Conservation (phyloP, 108 stramenopile species). For the Cyclostephanos invisitatus region DNA sequence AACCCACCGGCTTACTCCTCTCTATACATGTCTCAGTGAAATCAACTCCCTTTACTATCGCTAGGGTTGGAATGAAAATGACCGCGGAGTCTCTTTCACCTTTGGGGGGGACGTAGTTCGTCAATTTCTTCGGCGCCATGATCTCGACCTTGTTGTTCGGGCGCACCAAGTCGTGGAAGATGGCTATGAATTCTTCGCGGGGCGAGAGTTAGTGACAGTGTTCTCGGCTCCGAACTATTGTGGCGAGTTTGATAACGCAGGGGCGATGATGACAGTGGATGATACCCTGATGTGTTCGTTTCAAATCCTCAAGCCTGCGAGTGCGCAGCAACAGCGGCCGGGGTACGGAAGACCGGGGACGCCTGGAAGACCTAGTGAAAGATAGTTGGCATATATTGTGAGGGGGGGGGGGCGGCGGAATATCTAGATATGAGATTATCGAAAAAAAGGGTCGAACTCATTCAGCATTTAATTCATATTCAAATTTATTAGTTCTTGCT, state of each 20-base stretch:
- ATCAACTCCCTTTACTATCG: neutral
- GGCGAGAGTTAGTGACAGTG: conserved; percentile 96
- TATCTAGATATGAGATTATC: neutral
- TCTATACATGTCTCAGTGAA: neutral
- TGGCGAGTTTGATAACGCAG: conserved; percentile 99
- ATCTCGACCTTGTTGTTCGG: conserved; percentile 97
- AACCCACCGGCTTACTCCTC: neutral
- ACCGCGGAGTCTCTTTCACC: conserved; percentile 99
- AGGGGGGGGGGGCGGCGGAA: conserved; percentile 1
- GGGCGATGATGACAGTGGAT: conserved; percentile 98
- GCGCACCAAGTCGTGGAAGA: conserved; percentile 99
- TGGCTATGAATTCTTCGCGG: conserved; percentile 99
- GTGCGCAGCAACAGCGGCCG: conserved; percentile 81
- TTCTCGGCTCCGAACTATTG: conserved; percentile 99
- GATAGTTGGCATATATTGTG: conserved; percentile 39
- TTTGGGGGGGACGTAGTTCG: conserved; percentile 99
- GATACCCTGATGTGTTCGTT: conserved; percentile 97
- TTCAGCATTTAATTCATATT: too few relatives aligned
- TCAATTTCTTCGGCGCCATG: conserved; percentile 96
- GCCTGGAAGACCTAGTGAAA: conserved; percentile 62
- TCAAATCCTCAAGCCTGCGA: conserved; percentile 93
- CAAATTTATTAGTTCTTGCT: too few relatives aligned
- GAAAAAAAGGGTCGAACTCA: too few relatives aligned
- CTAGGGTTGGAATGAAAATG: conserved; percentile 99
- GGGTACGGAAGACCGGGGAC: conserved; percentile 68